Evolutionary conservation across 495 filamentous ascomycete species (phyloP).

Genomic region (Penicillium fimorum): DNA sequence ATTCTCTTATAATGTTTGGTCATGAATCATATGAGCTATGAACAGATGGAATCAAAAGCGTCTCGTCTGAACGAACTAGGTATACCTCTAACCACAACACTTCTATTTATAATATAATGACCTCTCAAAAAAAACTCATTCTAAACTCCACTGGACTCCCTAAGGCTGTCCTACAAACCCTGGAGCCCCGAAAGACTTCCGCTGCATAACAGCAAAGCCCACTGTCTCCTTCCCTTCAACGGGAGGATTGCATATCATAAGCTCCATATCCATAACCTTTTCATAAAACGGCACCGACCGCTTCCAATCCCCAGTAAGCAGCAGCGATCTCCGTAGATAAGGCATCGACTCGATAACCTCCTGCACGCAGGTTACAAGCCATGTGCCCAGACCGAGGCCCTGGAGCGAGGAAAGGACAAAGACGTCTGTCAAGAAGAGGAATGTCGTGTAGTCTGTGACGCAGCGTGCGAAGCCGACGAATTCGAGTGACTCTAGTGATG

Average conservation of each 20-base stretch:
- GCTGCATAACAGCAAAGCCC: conserved; percentile 27
- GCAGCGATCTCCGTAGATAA: conserved; percentile 50
- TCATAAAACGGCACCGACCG: conserved; percentile 42
- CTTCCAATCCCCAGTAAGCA: conserved; percentile 46
- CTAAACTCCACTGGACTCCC: not conserved
- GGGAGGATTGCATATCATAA: conserved; percentile 29
- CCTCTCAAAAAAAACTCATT: not conserved
- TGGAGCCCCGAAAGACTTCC: conserved; percentile 14
- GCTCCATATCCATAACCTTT: conserved; percentile 43
- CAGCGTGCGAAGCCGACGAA: conserved; percentile 62
- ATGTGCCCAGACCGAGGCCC: conserved; percentile 59
- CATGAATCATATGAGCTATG: conserved; percentile 7
- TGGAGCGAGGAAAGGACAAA: conserved; percentile 58
- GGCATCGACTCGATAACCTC: conserved; percentile 55
- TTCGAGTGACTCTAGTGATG: not conserved
- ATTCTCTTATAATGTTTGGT: conserved; percentile 6
- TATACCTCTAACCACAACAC: not conserved
- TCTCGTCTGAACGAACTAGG: not conserved
- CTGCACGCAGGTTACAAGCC: conserved; percentile 57
- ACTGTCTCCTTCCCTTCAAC: conserved; percentile 17
- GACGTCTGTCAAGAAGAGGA: conserved; percentile 70
- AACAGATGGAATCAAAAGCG: not conserved
- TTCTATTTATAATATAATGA: not conserved
- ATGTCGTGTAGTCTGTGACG: conserved; percentile 62
- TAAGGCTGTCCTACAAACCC: not conserved